phyloP scores from a whole-genome alignment of 305 asterid species.

The Ruellia speciosa region DNA sequence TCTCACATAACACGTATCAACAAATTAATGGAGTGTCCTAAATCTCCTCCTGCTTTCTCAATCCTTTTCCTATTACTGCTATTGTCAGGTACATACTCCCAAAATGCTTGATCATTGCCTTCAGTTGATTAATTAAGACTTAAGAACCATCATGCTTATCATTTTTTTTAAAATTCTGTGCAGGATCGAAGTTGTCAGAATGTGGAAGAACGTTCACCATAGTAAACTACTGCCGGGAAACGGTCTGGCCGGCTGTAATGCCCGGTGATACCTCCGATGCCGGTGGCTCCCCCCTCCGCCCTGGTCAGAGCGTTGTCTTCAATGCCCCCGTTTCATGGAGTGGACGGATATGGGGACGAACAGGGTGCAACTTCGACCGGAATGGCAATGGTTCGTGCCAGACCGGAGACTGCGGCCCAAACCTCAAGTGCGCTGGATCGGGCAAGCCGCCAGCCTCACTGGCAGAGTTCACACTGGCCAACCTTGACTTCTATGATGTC shows the following conservation, averaged over 20 bases:
- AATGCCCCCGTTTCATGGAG: constrained; percentile 69
- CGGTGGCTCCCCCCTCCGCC: constrained; percentile 56
- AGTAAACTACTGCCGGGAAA: constrained; percentile 62
- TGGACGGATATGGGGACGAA: constrained; percentile 86
- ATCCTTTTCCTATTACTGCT: too few species aligned
- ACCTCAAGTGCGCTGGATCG: constrained; percentile 46
- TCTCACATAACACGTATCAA: too few species aligned
- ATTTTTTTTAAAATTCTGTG: too few species aligned
- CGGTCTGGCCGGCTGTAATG: constrained; percentile 73
- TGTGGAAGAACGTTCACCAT: constrained; percentile 68
- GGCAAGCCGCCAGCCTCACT: constrained; percentile 70
- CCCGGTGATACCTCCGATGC: constrained; percentile 67
- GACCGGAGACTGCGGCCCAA: constrained; percentile 69
- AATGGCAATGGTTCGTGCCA: constrained; percentile 65
- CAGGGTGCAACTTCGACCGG: constrained; percentile 72
- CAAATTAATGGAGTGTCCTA: too few species aligned
- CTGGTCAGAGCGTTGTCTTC: constrained; percentile 48
- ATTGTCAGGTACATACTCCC: too few species aligned
- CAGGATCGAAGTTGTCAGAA: constrained; percentile 24
- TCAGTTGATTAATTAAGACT: too few species aligned
- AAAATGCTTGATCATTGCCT: too few species aligned
- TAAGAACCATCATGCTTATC: too few species aligned
- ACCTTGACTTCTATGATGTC: constrained; percentile 62
- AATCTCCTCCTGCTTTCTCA: too few species aligned
- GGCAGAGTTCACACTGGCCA: constrained; percentile 71